These are phyloP conservation scores for Trichosporon ovoides DNA, from an alignment of 1,284 basidiomycete genomes.

Conservation along the genomic window DNA sequence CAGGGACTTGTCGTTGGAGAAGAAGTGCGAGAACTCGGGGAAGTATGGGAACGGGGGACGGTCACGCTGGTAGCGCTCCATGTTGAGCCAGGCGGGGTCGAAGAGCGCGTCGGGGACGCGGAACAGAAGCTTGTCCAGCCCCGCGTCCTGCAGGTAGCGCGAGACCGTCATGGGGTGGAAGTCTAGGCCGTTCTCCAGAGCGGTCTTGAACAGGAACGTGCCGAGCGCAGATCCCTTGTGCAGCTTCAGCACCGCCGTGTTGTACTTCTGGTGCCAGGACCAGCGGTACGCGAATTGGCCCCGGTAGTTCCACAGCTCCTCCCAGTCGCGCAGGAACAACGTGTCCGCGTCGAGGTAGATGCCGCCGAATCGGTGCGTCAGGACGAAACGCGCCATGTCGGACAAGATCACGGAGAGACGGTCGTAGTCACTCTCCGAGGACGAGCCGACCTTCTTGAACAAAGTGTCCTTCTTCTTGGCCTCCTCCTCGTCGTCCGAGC, in stretches of 20 bases:
- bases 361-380: conserved; percentile 78
- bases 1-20: conserved; percentile 64
- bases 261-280: conserved; percentile 73
- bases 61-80: conserved; percentile 72
- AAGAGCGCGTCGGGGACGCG: conserved; percentile 78
- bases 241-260: conserved; percentile 77
- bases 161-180: conserved; percentile 83
- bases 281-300: conserved; percentile 83
- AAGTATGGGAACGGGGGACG: conserved; percentile 80
- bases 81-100: conserved; percentile 80
- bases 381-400: conserved; percentile 79
- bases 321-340: conserved; percentile 82
- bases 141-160: conserved; percentile 70
- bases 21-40: conserved; percentile 72
- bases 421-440: conserved; percentile 68
- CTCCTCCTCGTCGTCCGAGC: conserved; percentile 6
- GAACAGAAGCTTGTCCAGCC: conserved; percentile 65
- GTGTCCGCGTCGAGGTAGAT: conserved; percentile 84
- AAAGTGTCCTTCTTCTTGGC: conserved; percentile 56
- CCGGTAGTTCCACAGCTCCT: conserved; percentile 80
- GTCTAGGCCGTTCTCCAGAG: conserved; percentile 75
- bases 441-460: conserved; percentile 68
- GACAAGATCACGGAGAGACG: conserved; percentile 74
- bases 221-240: conserved; percentile 75
- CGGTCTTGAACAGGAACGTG: conserved; percentile 74